Evolutionary conservation across 2,329 filamentous ascomycete species (phyloP).

Genomic region (Sclerotinia glacialis): DNA sequence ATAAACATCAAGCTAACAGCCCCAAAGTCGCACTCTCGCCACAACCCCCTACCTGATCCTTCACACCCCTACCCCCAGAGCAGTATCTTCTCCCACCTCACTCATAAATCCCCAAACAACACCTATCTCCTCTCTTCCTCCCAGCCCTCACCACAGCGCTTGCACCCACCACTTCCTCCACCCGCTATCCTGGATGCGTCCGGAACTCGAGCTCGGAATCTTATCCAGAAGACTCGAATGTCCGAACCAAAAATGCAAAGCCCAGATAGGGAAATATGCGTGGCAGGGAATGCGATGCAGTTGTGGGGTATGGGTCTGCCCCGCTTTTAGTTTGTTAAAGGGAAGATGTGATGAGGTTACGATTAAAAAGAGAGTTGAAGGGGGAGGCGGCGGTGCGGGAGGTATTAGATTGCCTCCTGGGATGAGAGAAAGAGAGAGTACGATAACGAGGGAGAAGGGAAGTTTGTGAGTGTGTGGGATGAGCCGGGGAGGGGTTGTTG

Average conservation of each 20-base stretch:
- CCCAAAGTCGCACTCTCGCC: conserved; percentile 51
- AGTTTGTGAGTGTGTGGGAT: conserved; percentile 4
- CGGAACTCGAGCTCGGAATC: conserved; percentile 73
- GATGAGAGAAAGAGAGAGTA: conserved; percentile 39
- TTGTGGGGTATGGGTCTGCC: conserved; percentile 86
- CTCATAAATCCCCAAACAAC: conserved; percentile 21
- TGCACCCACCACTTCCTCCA: conserved; percentile 92
- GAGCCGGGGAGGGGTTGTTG: too few species aligned
- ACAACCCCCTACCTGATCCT: conserved; percentile 58
- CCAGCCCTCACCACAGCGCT: conserved; percentile 35
- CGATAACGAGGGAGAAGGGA: conserved; percentile 16
- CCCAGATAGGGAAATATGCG: conserved; percentile 86
- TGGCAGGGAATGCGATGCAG: conserved; percentile 95
- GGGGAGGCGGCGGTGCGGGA: conserved; percentile 18
- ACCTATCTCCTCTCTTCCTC: conserved; percentile 34
- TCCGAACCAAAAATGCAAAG: conserved; percentile 72
- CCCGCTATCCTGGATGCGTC: conserved; percentile 91
- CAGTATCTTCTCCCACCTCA: conserved; percentile 32
- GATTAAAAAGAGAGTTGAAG: conserved; percentile 24
- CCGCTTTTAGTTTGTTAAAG: conserved; percentile 82
- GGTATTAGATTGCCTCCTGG: conserved; percentile 58
- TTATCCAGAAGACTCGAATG: conserved; percentile 83
- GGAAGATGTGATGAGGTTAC: conserved; percentile 71
- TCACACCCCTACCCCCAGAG: conserved; percentile 45
- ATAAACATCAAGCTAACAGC: conserved; percentile 4